phyloP scores from a whole-genome alignment of 495 filamentous ascomycete species.

The Pyronema omphalodes region DNA sequence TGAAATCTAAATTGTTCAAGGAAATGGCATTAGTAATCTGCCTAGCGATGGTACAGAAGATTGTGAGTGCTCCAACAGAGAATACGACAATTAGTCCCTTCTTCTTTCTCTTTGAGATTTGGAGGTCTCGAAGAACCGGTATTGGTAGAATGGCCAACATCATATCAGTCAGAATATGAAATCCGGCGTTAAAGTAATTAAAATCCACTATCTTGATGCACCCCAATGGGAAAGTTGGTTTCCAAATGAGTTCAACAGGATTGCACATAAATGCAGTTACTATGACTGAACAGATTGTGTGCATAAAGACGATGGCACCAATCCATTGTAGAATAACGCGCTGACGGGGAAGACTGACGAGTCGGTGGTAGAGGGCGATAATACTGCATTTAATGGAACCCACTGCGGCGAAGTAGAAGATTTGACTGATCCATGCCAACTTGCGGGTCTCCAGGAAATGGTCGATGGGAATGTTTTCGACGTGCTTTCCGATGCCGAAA shows the following conservation, averaged over 20 bases:
- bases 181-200: conserved; percentile 3
- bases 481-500: background rate
- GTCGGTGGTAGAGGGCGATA: background rate
- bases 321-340: background rate
- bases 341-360: background rate
- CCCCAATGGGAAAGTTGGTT: background rate
- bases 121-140: background rate
- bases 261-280: background rate
- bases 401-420: background rate
- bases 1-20: background rate
- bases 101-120: conserved; percentile 4
- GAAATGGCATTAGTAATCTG: background rate
- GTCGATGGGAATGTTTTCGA: background rate
- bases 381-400: background rate
- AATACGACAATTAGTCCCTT: background rate
- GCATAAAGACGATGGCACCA: background rate
- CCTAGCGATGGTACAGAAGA: background rate
- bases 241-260: conserved; percentile 1
- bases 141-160: conserved; percentile 6
- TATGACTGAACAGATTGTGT: background rate
- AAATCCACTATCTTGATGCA: conserved; percentile 4
- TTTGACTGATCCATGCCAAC: background rate
- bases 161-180: conserved; percentile 5
- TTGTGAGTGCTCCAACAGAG: background rate
- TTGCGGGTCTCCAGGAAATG: background rate